These are phyloP conservation scores for Echium plantagineum DNA, from an alignment of 257 asterid genomes.

Conservation along the genomic window DNA sequence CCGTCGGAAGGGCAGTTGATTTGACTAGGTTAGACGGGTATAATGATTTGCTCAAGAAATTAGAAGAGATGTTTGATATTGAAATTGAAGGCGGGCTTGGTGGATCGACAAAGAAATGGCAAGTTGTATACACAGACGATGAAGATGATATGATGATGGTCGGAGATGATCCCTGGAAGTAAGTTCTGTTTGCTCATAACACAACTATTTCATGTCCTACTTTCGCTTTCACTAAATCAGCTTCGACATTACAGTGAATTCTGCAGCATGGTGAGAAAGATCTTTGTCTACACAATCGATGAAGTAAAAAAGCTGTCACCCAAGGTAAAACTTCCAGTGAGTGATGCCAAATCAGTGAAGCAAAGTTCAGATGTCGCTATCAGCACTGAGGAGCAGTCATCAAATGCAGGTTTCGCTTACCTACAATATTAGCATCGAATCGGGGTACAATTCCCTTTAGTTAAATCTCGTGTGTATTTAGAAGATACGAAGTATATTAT, in stretches of 20 bases:
- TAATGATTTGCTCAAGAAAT: conserved; percentile 49
- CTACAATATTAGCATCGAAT: neutral
- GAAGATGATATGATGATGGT: conserved; percentile 85
- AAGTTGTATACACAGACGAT: conserved; percentile 72
- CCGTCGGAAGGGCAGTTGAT: conserved; percentile 78
- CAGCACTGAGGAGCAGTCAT: conserved; percentile 12
- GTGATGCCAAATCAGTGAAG: conserved; percentile 5
- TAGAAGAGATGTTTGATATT: conserved; percentile 68
- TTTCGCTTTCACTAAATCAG: neutral
- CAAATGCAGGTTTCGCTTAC: conserved; percentile 3
- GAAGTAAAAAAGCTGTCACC: conserved; percentile 28
- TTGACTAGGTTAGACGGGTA: conserved; percentile 56
- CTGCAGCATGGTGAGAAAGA: conserved; percentile 68
- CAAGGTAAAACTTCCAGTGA: conserved; percentile 8
- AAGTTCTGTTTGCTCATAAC: conserved; percentile 20
- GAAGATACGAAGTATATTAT: no score
- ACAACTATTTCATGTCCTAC: neutral
- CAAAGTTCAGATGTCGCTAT: conserved; percentile 2
- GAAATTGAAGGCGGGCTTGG: conserved; percentile 57
- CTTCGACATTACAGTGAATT: conserved; percentile 42
- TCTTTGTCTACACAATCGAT: conserved; percentile 44
- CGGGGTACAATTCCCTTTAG: no score
- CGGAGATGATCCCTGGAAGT: conserved; percentile 93
- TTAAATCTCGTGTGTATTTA: no score
- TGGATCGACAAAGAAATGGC: conserved; percentile 61